Evolutionary conservation across 108 stramenopile genomes (phyloP).

Genomic region (Cylindrotheca closterium): DNA sequence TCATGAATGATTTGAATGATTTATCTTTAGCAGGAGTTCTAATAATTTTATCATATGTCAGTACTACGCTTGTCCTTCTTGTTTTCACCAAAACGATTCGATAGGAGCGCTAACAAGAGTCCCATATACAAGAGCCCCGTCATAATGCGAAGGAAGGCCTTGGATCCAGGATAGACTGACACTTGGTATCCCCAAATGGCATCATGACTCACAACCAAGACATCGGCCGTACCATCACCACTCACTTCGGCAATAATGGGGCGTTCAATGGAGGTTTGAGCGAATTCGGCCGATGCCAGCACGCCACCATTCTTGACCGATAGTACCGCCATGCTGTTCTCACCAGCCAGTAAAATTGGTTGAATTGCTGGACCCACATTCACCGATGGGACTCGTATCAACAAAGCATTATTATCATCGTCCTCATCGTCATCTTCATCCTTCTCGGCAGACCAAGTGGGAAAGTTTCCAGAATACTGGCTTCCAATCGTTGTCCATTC

Average conservation of each 20-base stretch:
- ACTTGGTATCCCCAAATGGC: conserved; percentile 84
- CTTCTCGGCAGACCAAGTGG: conserved; percentile 42
- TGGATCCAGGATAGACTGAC: conserved; percentile 46
- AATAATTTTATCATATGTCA: conserved; percentile 39
- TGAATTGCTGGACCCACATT: conserved; percentile 47
- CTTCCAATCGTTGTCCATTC: conserved; percentile 50
- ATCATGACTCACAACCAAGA: conserved; percentile 63
- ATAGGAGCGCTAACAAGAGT: conserved; percentile 62
- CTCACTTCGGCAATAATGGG: conserved; percentile 73
- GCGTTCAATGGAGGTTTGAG: conserved; percentile 51
- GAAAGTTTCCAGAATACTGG: conserved; percentile 33
- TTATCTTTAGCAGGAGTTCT: not conserved
- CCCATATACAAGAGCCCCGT: conserved; percentile 61
- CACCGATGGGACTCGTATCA: conserved; percentile 43
- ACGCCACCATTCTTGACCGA: conserved; percentile 59
- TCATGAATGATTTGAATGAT: not conserved
- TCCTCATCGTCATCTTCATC: too few relatives aligned
- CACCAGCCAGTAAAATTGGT: conserved; percentile 76
- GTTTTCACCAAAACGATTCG: conserved; percentile 54
- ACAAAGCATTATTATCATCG: conserved; percentile 27
- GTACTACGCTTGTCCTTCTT: conserved; percentile 57
- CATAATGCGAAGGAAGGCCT: conserved; percentile 54
- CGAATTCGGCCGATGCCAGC: conserved; percentile 58
- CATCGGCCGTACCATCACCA: conserved; percentile 85
- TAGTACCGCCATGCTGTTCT: conserved; percentile 62